Evolutionary conservation across 345 rosid genomes (phyloP), one percentile per base, ranked within the genome.

Genomic region (Lepidium africanum): DNA sequence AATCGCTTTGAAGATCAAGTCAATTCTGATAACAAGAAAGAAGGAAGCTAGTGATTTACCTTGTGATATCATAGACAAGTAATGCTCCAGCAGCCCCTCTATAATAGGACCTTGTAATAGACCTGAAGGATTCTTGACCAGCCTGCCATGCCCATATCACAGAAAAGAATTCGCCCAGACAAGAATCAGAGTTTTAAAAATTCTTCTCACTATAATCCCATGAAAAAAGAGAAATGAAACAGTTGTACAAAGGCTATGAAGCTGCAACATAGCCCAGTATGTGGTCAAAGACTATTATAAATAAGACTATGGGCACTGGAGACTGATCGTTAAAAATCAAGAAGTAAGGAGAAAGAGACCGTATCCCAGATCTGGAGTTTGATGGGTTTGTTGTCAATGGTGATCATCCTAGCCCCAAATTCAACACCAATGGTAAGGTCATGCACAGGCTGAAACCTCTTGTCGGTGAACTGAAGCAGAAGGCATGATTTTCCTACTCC

Each of bases 301-400:
- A 41, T 13, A 17, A 2, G 14, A 58, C 40, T 36, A 39, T 13
- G 10, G 25, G 5, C 6, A 19, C 63, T 21, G 25, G 9, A 50
- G 12, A 64, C 3, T 0, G 41, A 33, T 12, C 10, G 32, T 25
- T 57, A 65, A 39, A 41, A 35, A 15, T 16, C 7, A 36, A 48
- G 42, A 56, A 23, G 37, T 27, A 58, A 45, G 15, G 11, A 23
- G 61, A 21, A 63, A 65, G 75, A 53, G 49, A 93, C 98, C 79
- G 99, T 94, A 74, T 94, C 97, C 99, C 99, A 94, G 59, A 94
- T 94, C 84, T 93, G 97, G 63, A 93, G 95, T 81, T 93, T 87
- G 70, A 93, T 89, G 16, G 98, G 96, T 69, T 91, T 90, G 83
- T 83, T 88, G 55, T 90, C 97, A 15, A 88, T 90, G 58, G 93